Percentiles rank a stretch among this genome's conserved stretches.
Evolutionary conservation across 805 yeast genomes (phyloP).

Genomic region (Schizosaccharomyces japonicus): DNA sequence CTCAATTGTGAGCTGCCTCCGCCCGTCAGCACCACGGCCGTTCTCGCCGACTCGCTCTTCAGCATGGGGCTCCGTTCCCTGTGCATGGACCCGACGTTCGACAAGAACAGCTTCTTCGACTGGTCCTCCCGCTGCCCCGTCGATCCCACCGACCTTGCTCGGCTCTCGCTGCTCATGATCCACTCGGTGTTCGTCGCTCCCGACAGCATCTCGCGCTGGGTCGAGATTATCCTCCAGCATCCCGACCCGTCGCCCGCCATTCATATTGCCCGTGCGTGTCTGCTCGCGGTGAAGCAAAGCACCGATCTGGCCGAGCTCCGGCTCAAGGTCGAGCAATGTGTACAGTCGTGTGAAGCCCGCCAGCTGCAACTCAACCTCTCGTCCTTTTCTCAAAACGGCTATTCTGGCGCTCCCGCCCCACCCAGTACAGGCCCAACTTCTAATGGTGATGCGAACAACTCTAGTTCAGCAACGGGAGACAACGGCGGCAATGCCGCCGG

Average conservation of each 20-base stretch:
- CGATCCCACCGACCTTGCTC: neutral
- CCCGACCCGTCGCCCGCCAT: constrained; percentile 4
- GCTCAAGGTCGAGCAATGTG: neutral
- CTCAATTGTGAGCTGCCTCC: neutral
- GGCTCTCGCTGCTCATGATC: neutral
- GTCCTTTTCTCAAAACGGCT: neutral
- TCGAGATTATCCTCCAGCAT: neutral
- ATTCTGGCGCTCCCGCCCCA: too few relatives aligned
- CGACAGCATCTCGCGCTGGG: neutral
- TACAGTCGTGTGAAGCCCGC: neutral
- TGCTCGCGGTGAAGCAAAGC: neutral
- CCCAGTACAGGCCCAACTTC: too few relatives aligned
- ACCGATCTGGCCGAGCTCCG: neutral
- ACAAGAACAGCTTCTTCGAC: too few relatives aligned
- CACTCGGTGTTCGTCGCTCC: neutral
- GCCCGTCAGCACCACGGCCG: neutral
- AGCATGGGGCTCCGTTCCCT: neutral
- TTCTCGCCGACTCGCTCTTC: neutral
- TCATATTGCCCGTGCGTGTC: neutral
- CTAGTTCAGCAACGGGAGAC: too few relatives aligned
- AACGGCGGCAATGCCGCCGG: too few relatives aligned
- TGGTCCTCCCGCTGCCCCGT: neutral
- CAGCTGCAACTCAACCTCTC: neutral
- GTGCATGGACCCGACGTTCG: neutral
- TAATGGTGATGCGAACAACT: too few relatives aligned